These are phyloP conservation scores for Phragmites australis DNA, from an alignment of 176 grass and related monocot genomes.

Conservation along the genomic window DNA sequence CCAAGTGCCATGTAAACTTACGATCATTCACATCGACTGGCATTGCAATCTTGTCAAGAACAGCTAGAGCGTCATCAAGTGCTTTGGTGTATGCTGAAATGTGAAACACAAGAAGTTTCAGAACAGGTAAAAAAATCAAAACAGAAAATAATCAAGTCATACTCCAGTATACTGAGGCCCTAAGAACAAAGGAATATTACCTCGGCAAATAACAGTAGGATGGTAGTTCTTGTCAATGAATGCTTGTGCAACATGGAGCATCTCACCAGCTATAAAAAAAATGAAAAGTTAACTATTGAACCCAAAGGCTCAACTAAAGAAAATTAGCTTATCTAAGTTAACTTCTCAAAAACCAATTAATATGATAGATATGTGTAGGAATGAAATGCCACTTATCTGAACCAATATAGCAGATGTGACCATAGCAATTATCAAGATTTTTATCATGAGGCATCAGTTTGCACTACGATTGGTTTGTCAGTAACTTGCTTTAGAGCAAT, in stretches of 20 bases:
- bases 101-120: constrained; percentile 16
- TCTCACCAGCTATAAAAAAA: constrained; percentile 83
- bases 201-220: constrained; percentile 93
- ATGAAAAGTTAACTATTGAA: neutral
- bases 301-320: neutral
- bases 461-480: no score
- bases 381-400: neutral
- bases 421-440: no score
- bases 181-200: constrained; percentile 40
- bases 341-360: no score
- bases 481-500: neutral
- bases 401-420: no score
- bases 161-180: neutral
- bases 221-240: constrained; percentile 95
- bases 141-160: neutral
- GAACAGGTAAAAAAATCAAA: constrained; percentile 15
- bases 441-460: no score
- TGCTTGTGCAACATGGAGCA: constrained; percentile 91
- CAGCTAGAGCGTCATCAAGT: constrained; percentile 80
- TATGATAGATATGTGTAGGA: neutral
- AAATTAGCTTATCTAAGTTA: no score
- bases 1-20: constrained; percentile 65
- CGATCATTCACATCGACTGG: constrained; percentile 84
- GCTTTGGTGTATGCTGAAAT: constrained; percentile 73
- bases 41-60: constrained; percentile 94